These are phyloP conservation scores for Aspergillus caelatus DNA, from an alignment of 2,329 filamentous ascomycete species.

Conservation along the genomic window DNA sequence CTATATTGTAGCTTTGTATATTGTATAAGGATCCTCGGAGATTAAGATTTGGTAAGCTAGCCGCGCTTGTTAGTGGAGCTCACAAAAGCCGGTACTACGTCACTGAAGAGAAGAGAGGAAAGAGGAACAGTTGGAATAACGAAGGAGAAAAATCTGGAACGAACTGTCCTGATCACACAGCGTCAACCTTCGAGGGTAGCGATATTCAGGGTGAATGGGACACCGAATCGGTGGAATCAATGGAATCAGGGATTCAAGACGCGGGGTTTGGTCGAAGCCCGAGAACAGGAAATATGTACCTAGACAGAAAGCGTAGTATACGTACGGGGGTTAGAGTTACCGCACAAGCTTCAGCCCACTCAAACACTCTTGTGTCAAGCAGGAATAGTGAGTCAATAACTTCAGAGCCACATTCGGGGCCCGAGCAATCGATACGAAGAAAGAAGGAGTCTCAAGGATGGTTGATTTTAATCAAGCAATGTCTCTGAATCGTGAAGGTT, in stretches of 20 bases:
- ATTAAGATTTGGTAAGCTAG: neutral
- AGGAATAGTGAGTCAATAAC: neutral
- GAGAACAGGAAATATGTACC: neutral
- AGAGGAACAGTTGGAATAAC: neutral
- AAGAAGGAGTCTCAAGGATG: neutral
- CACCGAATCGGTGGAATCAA: neutral
- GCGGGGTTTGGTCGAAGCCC: conserved; percentile 15
- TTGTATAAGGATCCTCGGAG: neutral
- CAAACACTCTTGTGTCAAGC: neutral
- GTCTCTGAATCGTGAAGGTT: neutral
- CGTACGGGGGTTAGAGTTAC: neutral
- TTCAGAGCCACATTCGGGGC: neutral
- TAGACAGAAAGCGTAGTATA: neutral
- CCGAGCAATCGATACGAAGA: neutral
- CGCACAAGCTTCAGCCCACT: neutral
- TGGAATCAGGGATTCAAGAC: conserved; percentile 5
- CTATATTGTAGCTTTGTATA: neutral
- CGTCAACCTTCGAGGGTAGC: neutral
- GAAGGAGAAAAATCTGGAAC: neutral
- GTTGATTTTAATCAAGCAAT: neutral
- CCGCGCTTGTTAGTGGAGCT: neutral
- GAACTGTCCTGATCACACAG: neutral
- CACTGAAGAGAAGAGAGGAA: neutral
- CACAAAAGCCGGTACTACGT: neutral
- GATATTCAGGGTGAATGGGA: neutral